Conservation (phyloP, 495 filamentous ascomycete genomes). For the Hypoxylon lenormandii region DNA sequence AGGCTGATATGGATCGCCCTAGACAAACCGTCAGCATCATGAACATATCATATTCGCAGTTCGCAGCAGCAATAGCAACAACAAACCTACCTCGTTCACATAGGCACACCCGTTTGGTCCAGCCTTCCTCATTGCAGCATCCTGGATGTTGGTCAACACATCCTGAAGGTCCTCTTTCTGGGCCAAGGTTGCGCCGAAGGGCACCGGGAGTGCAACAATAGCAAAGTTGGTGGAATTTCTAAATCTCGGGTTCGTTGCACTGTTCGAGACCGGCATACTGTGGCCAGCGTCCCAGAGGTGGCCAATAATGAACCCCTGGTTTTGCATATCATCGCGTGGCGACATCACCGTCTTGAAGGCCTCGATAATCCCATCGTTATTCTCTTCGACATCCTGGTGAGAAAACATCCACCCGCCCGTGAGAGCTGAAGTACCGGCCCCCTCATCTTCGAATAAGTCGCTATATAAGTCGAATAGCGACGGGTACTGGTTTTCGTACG, state of each 20-base stretch:
- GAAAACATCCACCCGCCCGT: conserved; percentile 63
- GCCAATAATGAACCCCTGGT: conserved; percentile 58
- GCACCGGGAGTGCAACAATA: conserved; percentile 57
- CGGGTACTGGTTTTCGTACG: conserved; percentile 49
- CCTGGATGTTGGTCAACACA: conserved; percentile 58
- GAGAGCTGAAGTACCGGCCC: conserved; percentile 57
- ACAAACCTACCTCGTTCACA: conserved; percentile 56
- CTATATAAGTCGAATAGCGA: conserved; percentile 63
- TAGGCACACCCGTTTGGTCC: conserved; percentile 58
- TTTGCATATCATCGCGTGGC: conserved; percentile 39
- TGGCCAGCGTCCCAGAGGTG: conserved; percentile 64
- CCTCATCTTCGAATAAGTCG: conserved; percentile 62
- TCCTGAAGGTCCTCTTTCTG: conserved; percentile 55
- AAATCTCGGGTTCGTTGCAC: conserved; percentile 57
- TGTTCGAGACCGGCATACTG: conserved; percentile 51
- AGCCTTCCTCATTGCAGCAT: conserved; percentile 59
- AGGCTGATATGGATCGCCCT: conserved; percentile 67
- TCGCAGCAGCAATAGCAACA: background rate
- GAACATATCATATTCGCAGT: background rate
- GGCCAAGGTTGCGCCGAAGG: conserved; percentile 50
- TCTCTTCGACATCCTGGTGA: conserved; percentile 56
- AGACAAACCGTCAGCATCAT: conserved; percentile 8
- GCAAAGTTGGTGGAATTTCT: conserved; percentile 62
- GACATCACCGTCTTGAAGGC: conserved; percentile 54
- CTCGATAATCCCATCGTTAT: conserved; percentile 56